Percentiles rank a stretch among this genome's conserved stretches.
phyloP scores from a whole-genome alignment of 75 land plant species.

The Pinus taeda region DNA sequence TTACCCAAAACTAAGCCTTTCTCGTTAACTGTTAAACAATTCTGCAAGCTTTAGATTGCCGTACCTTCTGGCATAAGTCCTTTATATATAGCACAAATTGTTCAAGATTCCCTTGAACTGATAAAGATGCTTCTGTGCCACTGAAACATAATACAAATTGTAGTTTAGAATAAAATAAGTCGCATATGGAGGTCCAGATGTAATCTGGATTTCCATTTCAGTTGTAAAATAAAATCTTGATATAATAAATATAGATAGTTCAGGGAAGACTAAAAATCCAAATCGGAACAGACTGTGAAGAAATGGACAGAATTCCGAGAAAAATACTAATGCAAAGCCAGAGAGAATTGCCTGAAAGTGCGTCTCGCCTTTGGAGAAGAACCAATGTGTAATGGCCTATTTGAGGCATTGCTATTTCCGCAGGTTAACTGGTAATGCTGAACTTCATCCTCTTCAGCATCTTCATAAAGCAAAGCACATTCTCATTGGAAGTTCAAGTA shows the following conservation, averaged over 20 bases:
- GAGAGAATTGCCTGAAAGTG: background rate
- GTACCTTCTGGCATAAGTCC: constrained; percentile 9
- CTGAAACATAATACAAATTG: background rate
- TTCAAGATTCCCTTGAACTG: constrained; percentile 10
- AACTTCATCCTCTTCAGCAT: background rate
- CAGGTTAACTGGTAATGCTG: background rate
- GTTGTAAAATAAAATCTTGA: background rate
- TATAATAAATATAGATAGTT: background rate
- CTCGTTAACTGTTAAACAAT: background rate
- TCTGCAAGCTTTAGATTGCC: background rate
- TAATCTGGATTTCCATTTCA: background rate
- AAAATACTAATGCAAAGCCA: background rate
- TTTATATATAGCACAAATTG: background rate
- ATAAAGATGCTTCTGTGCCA: constrained; percentile 1
- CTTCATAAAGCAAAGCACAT: background rate
- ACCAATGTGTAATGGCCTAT: background rate
- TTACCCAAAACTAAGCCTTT: background rate
- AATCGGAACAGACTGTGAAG: background rate
- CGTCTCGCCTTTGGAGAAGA: background rate
- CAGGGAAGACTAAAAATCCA: background rate
- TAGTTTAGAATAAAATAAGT: background rate
- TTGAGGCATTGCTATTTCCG: background rate
- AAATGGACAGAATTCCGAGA: background rate
- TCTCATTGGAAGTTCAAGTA: background rate
- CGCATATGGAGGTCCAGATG: background rate